Conservation (phyloP, 1,284 basidiomycete genomes). For the Ustilago nuda region DNA sequence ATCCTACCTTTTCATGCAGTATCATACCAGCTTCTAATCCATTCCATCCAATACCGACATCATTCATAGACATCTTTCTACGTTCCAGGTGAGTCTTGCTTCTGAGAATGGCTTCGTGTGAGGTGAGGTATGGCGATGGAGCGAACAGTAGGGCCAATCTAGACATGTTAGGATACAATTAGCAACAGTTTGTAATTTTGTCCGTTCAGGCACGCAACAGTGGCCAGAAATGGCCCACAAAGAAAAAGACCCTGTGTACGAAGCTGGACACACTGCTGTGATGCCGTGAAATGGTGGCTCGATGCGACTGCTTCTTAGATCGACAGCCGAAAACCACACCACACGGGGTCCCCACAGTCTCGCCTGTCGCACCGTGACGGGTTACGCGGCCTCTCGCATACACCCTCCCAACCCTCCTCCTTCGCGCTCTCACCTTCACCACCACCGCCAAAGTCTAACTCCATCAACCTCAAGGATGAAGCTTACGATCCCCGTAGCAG, state of each 20-base stretch:
- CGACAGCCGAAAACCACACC: constrained; percentile 3
- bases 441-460: neutral
- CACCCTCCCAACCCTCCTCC: neutral
- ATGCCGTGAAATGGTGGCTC: constrained; percentile 8
- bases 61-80: neutral
- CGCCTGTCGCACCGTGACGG: neutral
- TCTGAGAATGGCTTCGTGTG: neutral
- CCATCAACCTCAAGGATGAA: constrained; percentile 21
- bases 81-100: neutral
- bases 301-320: constrained; percentile 19
- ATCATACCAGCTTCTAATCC: neutral
- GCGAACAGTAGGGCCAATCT: neutral
- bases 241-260: neutral
- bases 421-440: constrained; percentile 9
- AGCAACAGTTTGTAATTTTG: neutral
- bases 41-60: neutral
- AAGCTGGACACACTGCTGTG: constrained; percentile 8
- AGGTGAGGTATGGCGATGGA: neutral
- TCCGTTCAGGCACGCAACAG: constrained; percentile 18
- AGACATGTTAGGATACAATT: neutral
- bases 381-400: constrained; percentile 7
- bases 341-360: neutral
- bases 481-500: constrained; percentile 33
- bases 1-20: neutral
- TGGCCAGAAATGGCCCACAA: neutral